Conservation (phyloP, 257 asterid species). For the Verbascum thapsus region DNA sequence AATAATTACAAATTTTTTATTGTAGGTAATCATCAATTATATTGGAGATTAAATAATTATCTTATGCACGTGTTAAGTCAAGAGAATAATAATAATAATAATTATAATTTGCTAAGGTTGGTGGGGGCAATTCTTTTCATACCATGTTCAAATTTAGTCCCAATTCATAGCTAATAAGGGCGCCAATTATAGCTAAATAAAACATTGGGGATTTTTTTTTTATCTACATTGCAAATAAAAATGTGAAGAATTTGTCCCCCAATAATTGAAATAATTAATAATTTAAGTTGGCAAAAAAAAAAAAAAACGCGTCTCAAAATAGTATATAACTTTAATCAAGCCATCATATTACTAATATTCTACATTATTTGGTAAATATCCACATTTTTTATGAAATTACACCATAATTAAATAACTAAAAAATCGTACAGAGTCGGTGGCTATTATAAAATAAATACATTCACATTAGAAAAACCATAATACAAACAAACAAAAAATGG, state of each 20-base stretch:
- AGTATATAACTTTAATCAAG: too few relatives aligned
- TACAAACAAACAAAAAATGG: neutral
- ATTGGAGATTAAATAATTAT: neutral
- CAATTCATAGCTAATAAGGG: constrained; percentile 13
- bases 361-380: neutral
- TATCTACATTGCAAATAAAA: too few relatives aligned
- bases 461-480: neutral
- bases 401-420: too few relatives aligned
- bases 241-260: too few relatives aligned
- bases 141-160: constrained; percentile 9
- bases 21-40: neutral
- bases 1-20: neutral
- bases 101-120: constrained; percentile 9
- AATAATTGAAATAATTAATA: too few relatives aligned
- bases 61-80: constrained; percentile 12
- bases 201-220: too few relatives aligned
- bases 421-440: neutral
- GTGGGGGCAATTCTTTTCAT: constrained; percentile 18
- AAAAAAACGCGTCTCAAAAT: too few relatives aligned
- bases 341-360: too few relatives aligned
- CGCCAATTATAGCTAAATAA: constrained; percentile 10
- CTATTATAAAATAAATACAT: neutral
- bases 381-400: neutral
- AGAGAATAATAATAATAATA: neutral
- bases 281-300: too few relatives aligned